Conservation (phyloP, 2,329 filamentous ascomycete genomes). For the Calonectria montana region DNA sequence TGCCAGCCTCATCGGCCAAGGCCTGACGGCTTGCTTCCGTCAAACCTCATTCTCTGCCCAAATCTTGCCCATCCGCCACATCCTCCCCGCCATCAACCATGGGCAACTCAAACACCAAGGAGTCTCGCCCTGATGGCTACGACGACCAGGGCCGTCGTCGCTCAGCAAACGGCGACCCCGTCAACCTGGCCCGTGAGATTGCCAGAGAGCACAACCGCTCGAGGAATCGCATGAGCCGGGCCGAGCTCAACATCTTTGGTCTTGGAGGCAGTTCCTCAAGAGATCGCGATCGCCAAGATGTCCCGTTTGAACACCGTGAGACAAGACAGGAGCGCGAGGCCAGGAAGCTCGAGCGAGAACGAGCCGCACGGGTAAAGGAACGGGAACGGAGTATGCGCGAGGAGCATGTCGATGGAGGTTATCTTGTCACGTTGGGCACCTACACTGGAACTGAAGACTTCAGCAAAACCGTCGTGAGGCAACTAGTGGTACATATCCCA, state of each 20-base stretch:
- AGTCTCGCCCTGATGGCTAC: slow-evolving; percentile 48
- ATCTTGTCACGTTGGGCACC: slow-evolving; percentile 90
- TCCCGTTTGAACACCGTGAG: slow-evolving; percentile 76
- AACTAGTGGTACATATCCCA: slow-evolving; percentile 79
- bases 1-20: slow-evolving; percentile 19
- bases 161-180: slow-evolving; percentile 34
- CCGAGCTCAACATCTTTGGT: slow-evolving; percentile 60
- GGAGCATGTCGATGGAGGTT: slow-evolving; percentile 94
- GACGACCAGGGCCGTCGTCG: slow-evolving; percentile 40
- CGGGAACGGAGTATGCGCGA: slow-evolving; percentile 90
- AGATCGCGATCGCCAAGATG: slow-evolving; percentile 53
- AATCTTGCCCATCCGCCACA: slow-evolving; percentile 17
- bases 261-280: slow-evolving; percentile 53
- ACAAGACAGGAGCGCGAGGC: slow-evolving; percentile 93
- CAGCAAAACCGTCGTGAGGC: slow-evolving; percentile 86
- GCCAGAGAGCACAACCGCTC: slow-evolving; percentile 35
- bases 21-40: slow-evolving; percentile 1
- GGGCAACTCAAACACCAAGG: slow-evolving; percentile 55
- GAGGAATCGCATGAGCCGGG: slow-evolving; percentile 51
- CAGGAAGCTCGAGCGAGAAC: slow-evolving; percentile 84
- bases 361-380: slow-evolving; percentile 80
- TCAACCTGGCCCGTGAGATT: slow-evolving; percentile 35
- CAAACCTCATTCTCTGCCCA: slow-evolving; percentile 17
- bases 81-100: slow-evolving; percentile 37
- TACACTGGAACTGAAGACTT: slow-evolving; percentile 96